Percentiles rank a stretch among this genome's conserved stretches.
phyloP scores from a whole-genome alignment of 2,329 filamentous ascomycete genomes.

The Pyrenophora teres region DNA sequence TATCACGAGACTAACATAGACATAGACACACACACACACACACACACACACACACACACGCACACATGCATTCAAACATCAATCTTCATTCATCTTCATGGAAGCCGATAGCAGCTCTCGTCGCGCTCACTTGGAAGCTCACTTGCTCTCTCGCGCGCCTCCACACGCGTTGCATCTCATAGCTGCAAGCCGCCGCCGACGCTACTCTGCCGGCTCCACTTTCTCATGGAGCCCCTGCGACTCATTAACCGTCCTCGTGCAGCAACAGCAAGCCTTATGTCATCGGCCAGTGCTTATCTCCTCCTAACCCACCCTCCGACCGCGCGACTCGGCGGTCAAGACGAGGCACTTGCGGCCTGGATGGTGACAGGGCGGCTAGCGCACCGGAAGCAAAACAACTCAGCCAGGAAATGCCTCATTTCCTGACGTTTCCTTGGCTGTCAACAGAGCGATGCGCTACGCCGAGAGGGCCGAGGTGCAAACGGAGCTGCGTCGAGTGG shows the following conservation, averaged over 20 bases:
- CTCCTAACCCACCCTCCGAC: background rate
- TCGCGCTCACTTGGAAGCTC: no score
- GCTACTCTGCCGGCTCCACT: constrained; percentile 24
- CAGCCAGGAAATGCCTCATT: constrained; percentile 22
- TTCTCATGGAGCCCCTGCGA: constrained; percentile 12
- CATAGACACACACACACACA: no score
- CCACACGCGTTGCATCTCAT: constrained; percentile 8
- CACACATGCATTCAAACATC: no score
- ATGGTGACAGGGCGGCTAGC: constrained; percentile 2
- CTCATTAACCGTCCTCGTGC: constrained; percentile 15
- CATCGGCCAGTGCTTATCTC: constrained; percentile 27
- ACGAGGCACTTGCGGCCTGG: constrained; percentile 1
- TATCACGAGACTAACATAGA: no score
- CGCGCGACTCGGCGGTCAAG: constrained; percentile 2
- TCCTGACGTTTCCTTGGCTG: constrained; percentile 1
- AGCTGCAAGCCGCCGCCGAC: constrained; percentile 24
- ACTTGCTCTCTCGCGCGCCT: background rate
- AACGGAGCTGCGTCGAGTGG: constrained; percentile 16
- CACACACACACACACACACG: no score
- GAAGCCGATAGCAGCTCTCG: no score
- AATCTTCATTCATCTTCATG: no score
- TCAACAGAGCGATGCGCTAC: constrained; percentile 12
- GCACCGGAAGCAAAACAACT: constrained; percentile 16
- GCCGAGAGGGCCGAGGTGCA: constrained; percentile 13
- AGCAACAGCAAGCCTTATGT: constrained; percentile 18